Base-by-base conservation (phyloP, 73 alveolate genomes). In the Paramecium bursaria region DNA sequence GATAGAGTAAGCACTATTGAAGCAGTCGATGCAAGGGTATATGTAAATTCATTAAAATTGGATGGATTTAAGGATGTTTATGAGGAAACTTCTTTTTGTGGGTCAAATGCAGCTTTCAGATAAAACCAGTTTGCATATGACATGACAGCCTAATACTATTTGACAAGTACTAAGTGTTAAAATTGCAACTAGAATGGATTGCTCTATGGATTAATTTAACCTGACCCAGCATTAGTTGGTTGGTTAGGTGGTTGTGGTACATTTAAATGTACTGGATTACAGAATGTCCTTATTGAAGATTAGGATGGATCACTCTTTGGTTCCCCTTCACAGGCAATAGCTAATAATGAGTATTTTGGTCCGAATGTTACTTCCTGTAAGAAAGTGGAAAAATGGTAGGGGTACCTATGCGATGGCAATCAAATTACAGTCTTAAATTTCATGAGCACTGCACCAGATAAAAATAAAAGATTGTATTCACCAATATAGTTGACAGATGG, bases 211-310 rank as follows among this genome's bases (percentile, higher is more conserved):
- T 17, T 61, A 3, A 39, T 51, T 1, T 47, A 55, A 31, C 54
- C 89, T 22, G 44, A 50, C 50, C 15, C 15, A 0, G 7, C 51
- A 10, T 25, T 19, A 67, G 3, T 51, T 11, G 89, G 89, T 26
- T 54, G 89, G 80, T 54, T 54, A 39, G 89, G 89, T n/a, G 89
- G 89, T 10, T 79, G 89, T 79, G 89, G 89, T 22, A 44, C 76
- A 26, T 54, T 79, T 33, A 14, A n/a, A 0, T 79, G 89, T 57
- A 79, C 89, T 30, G 89, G 89, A 42, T 33, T 48, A 42, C 39
- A 21, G 9, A 79, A 79, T 50, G 73, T 54, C 35, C 55, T 79
- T 17, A 29, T 53, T 2, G 89, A 53, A 3, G 89, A 79, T 79
- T 42, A 53, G 39, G 46, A 57, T 17, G 89, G 89, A 10, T 35